Base-by-base conservation (phyloP, 169 alveolate genomes). In the Eimeria sp. region DNA sequence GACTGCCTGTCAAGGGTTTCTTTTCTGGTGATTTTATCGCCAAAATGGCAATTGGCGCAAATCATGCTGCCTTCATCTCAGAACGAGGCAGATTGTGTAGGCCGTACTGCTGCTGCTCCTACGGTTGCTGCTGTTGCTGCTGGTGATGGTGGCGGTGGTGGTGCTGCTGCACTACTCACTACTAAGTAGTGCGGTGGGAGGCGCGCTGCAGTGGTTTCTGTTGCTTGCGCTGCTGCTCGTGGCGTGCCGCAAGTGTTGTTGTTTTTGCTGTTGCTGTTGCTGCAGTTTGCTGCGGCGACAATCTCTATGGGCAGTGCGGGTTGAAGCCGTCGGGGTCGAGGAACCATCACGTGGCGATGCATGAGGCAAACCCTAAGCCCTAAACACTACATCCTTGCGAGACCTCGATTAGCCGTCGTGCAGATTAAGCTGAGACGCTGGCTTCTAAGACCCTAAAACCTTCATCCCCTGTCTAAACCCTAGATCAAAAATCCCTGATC, bases 251-350 rank as follows among this genome's bases (percentile, higher is more conserved):
- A 6, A 27, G 14, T 43, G 61, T 25, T 83, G 91, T 16, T 22
- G 54, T 61, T 83, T 40, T 10, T 83, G 51, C 54, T 83, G 51
- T 58, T 65, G 58, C 30, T 63, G 27, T 27, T 61, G 49, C 70
- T 88, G 95, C 86, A 90, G 90, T 67, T 49, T 72, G 87, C 78
- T 89, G 95, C 76, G 95, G 95, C 4, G 58, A 27, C 63, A 89
- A 89, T n/a, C 75, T 54, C 43, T 89, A 40, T 43, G 95, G 95
- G 43, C 75, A 89, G 89, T 89, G 95, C 76, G 95, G 95, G 57
- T 51, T 89, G 78, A 61, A 89, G 95, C 95, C 95, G 30, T 5
- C 58, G 78, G 95, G 76, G 47, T 58, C 43, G 20, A 57, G 65
- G 57, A 30, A 73, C 4, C 95, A 49, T 25, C 95, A 72, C 76